Percentiles rank a stretch among this genome's conserved stretches.
These are phyloP conservation scores for Lasiosphaeria ovina DNA, from an alignment of 495 filamentous ascomycete species.

Conservation along the genomic window DNA sequence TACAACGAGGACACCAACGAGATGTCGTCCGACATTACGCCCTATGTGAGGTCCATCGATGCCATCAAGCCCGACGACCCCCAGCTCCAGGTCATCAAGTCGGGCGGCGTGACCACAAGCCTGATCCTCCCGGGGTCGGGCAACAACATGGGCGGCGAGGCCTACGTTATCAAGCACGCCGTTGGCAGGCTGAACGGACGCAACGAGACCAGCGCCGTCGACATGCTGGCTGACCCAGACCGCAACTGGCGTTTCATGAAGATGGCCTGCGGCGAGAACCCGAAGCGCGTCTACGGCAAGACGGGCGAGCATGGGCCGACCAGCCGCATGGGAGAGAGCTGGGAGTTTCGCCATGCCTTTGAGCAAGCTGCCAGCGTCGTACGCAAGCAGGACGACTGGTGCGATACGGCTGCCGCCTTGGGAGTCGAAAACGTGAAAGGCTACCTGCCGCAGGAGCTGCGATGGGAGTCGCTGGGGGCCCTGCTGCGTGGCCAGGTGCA, in stretches of 20 bases:
- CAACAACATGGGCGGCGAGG: slow-evolving; percentile 69
- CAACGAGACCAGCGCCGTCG: slow-evolving; percentile 50
- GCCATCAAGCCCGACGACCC: slow-evolving; percentile 49
- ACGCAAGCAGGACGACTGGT: slow-evolving; percentile 60
- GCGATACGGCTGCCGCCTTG: slow-evolving; percentile 45
- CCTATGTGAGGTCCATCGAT: slow-evolving; percentile 59
- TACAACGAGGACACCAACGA: slow-evolving; percentile 54
- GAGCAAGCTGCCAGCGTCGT: slow-evolving; percentile 53
- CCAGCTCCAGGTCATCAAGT: slow-evolving; percentile 60
- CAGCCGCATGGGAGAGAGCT: slow-evolving; percentile 59
- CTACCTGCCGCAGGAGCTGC: slow-evolving; percentile 53
- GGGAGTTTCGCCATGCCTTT: slow-evolving; percentile 61
- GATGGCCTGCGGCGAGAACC: slow-evolving; percentile 71
- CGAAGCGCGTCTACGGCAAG: slow-evolving; percentile 53
- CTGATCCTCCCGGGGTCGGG: slow-evolving; percentile 62
- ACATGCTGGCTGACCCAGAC: slow-evolving; percentile 50
- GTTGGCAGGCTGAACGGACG: slow-evolving; percentile 47
- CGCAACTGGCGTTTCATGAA: slow-evolving; percentile 61
- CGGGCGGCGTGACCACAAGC: slow-evolving; percentile 65
- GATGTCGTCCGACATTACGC: slow-evolving; percentile 50
- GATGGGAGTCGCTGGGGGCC: slow-evolving; percentile 57
- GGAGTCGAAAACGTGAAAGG: slow-evolving; percentile 38
- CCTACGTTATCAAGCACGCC: slow-evolving; percentile 60
- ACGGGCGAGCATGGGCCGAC: slow-evolving; percentile 39
- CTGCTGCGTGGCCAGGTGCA: slow-evolving; percentile 59